Percentiles rank a stretch among this genome's conserved stretches.
phyloP scores from a whole-genome alignment of 139 green algal species.

The Tetradesmus lagerheimii region DNA sequence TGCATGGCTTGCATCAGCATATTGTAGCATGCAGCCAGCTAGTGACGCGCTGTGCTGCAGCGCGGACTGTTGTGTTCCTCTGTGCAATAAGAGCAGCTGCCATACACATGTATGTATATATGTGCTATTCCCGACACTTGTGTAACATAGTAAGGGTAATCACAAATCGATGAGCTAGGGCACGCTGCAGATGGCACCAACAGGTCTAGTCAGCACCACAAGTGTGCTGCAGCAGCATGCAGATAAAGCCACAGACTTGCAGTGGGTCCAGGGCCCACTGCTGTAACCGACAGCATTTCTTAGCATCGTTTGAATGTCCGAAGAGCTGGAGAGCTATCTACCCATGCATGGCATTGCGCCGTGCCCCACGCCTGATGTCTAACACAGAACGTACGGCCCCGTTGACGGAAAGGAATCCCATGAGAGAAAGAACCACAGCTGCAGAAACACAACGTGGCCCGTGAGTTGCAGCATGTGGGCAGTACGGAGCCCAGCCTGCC shows the following conservation, averaged over 20 bases:
- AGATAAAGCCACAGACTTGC: neutral
- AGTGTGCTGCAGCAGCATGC: neutral
- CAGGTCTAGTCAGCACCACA: neutral
- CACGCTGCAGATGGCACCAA: neutral
- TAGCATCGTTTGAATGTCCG: neutral
- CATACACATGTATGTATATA: neutral
- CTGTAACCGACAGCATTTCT: neutral
- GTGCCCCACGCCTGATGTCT: neutral
- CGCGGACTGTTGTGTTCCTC: neutral
- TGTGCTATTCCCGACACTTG: neutral
- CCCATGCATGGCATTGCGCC: no score
- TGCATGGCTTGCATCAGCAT: neutral
- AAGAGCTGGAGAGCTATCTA: neutral
- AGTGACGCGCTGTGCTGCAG: neutral
- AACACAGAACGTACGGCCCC: neutral
- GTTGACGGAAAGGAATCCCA: neutral
- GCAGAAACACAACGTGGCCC: no score
- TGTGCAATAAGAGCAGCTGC: neutral
- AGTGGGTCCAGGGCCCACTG: neutral
- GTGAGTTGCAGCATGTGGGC: neutral
- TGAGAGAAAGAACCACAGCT: neutral
- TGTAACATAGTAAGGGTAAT: neutral
- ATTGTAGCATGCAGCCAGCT: neutral
- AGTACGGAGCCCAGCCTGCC: no score
- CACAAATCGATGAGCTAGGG: neutral